A percentile compares a stretch with the other conserved stretches of the same genome.
phyloP scores from a whole-genome alignment of 345 rosid genomes.

The Heritiera littoralis region DNA sequence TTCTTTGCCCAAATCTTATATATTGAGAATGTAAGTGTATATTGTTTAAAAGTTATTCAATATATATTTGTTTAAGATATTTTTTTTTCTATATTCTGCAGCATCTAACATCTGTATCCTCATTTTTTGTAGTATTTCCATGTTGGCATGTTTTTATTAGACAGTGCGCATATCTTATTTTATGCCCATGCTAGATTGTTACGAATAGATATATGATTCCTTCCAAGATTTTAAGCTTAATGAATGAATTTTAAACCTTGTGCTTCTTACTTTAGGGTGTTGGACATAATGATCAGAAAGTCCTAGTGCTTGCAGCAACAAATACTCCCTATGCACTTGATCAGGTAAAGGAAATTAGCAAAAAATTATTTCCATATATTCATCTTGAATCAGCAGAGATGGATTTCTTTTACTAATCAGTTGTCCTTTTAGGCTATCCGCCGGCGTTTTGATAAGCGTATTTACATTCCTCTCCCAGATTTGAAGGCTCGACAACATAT shows the following conservation, averaged over 20 bases:
- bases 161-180: background rate
- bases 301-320: slow-evolving; percentile 84
- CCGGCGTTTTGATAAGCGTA: slow-evolving; percentile 84
- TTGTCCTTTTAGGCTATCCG: slow-evolving; percentile 62
- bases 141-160: background rate
- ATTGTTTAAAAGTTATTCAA: background rate
- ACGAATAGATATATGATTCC: background rate
- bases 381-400: slow-evolving; percentile 11
- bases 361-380: slow-evolving; percentile 19
- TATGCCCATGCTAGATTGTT: background rate
- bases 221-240: slow-evolving; percentile 1
- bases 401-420: slow-evolving; percentile 26
- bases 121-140: background rate
- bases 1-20: background rate
- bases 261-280: slow-evolving; percentile 54
- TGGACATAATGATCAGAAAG: slow-evolving; percentile 71
- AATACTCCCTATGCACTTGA: slow-evolving; percentile 82
- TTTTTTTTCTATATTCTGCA: background rate
- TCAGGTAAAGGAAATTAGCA: slow-evolving; percentile 46
- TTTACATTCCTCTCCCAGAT: slow-evolving; percentile 83
- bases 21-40: background rate
- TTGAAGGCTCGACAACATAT: slow-evolving; percentile 75
- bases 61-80: background rate
- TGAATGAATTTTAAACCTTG: slow-evolving; percentile 13
- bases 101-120: background rate